Percentiles rank a stretch among this genome's conserved stretches.
These are phyloP conservation scores for Russula griseocarnosa DNA, from an alignment of 768 basidiomycete genomes.

Conservation along the genomic window DNA sequence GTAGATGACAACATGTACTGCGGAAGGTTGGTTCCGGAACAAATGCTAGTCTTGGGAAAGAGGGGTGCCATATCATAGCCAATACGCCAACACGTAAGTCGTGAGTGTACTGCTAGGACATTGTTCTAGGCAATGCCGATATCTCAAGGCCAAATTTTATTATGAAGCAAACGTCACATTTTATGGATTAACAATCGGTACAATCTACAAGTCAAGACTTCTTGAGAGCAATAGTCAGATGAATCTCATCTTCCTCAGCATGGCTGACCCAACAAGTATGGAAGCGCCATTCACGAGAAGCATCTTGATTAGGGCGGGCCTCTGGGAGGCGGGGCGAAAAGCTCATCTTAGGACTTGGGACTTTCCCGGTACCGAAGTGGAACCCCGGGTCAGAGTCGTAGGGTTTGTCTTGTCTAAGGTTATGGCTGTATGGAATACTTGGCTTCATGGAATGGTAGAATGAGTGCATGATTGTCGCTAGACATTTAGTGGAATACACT, in stretches of 20 bases:
- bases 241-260: conserved; percentile 7
- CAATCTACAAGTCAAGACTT: not conserved
- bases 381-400: not conserved
- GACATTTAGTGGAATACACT: not conserved
- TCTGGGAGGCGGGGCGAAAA: not conserved
- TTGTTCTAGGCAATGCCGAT: not conserved
- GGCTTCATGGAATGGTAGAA: not conserved
- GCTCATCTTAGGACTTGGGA: not conserved
- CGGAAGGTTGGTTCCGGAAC: not conserved
- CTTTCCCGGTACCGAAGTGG: not conserved
- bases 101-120: no score
- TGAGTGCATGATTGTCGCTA: not conserved
- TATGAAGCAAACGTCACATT: not conserved
- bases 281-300: not conserved
- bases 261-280: not conserved
- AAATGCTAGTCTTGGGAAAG: not conserved
- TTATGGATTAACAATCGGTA: not conserved
- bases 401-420: not conserved
- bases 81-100: not conserved
- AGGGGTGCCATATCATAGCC: not conserved
- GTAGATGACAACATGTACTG: not conserved
- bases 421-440: not conserved
- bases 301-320: not conserved
- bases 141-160: not conserved
- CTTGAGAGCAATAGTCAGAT: conserved; percentile 8